phyloP scores from a whole-genome alignment of 352 stramenopile species.

The Phytopythium vexans region DNA sequence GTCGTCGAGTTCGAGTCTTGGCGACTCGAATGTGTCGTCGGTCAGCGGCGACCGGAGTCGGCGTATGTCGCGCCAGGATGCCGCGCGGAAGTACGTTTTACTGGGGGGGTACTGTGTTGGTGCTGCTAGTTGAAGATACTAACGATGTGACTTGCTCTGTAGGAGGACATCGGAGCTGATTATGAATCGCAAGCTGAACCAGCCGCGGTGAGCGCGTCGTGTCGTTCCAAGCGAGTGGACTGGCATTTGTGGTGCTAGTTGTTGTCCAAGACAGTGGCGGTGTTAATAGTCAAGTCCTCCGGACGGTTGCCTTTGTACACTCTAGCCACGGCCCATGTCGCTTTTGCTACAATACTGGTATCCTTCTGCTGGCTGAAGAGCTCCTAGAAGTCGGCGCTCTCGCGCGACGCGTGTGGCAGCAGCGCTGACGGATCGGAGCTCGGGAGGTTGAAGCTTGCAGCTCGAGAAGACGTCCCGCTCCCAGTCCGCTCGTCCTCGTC shows the following conservation, averaged over 20 bases:
- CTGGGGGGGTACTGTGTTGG: neutral
- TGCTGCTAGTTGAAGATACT: slow-evolving; percentile 4
- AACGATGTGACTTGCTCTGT: slow-evolving; percentile 7
- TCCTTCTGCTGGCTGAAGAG: too few relatives aligned
- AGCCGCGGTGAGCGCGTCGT: slow-evolving; percentile 30
- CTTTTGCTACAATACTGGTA: too few relatives aligned
- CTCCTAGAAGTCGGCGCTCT: slow-evolving; percentile 71
- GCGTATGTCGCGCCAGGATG: slow-evolving; percentile 70
- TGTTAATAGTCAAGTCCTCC: too few relatives aligned
- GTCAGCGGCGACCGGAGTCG: slow-evolving; percentile 36
- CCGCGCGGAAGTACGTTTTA: slow-evolving; percentile 68
- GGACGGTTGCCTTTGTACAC: too few relatives aligned
- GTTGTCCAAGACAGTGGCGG: too few relatives aligned
- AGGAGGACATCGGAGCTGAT: slow-evolving; percentile 86
- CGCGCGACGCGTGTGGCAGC: slow-evolving; percentile 18
- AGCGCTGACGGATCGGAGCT: slow-evolving; percentile 29
- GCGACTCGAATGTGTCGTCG: slow-evolving; percentile 5
- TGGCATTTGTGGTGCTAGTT: too few relatives aligned
- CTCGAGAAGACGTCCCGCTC: slow-evolving; percentile 20
- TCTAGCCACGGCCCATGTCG: too few relatives aligned
- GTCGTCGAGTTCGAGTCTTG: slow-evolving; percentile 25
- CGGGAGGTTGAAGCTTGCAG: slow-evolving; percentile 59
- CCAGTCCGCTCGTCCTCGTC: neutral
- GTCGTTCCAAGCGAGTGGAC: too few relatives aligned
- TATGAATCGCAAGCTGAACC: slow-evolving; percentile 73